A percentile compares a stretch with the other conserved stretches of the same genome.
These are phyloP conservation scores for Thamnidium elegans DNA, from an alignment of 192 early-diverging fungal genomes.

Conservation along the genomic window DNA sequence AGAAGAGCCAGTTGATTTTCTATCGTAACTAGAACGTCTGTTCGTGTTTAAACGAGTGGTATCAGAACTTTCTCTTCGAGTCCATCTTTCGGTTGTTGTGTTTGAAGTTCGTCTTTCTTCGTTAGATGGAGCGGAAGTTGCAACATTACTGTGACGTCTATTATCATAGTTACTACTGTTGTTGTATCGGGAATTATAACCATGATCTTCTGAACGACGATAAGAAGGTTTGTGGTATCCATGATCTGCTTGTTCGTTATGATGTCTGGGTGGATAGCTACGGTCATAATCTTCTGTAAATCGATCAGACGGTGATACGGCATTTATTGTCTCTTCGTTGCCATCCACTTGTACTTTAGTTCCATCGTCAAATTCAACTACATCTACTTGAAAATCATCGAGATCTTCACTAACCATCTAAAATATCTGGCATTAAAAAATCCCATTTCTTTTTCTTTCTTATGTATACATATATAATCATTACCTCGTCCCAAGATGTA, in stretches of 20 bases:
- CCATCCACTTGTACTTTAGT: slow-evolving; percentile 17
- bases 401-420: slow-evolving; percentile 40
- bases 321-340: background rate
- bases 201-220: slow-evolving; percentile 10
- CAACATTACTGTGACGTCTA: slow-evolving; percentile 4
- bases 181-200: background rate
- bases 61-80: slow-evolving; percentile 6
- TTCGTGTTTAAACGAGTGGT: background rate
- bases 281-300: slow-evolving; percentile 41
- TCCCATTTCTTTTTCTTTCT: background rate
- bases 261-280: slow-evolving; percentile 31
- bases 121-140: background rate
- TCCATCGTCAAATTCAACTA: slow-evolving; percentile 34
- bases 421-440: background rate
- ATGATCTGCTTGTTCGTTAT: background rate
- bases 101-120: slow-evolving; percentile 6
- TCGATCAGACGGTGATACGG: slow-evolving; percentile 31
- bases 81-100: slow-evolving; percentile 1
- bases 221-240: background rate
- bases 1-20: background rate
- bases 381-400: slow-evolving; percentile 21
- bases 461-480: background rate
- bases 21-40: slow-evolving; percentile 15
- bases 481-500: slow-evolving; percentile 26
- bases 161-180: slow-evolving; percentile 1